phyloP scores from a whole-genome alignment of 805 yeast genomes.

The Cyberlindnera xylosilytica region DNA sequence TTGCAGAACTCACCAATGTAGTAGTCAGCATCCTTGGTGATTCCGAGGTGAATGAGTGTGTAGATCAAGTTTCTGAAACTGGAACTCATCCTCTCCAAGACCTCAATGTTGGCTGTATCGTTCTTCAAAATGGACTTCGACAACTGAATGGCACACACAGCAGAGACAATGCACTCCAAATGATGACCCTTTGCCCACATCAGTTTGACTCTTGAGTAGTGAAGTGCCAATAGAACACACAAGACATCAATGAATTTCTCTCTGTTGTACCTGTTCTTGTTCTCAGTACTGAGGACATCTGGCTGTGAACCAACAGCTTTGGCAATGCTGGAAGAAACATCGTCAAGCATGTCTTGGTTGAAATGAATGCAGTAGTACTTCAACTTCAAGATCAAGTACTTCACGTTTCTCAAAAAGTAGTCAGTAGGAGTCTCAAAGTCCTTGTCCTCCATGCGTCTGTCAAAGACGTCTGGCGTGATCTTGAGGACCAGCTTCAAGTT shows the following conservation, averaged over 20 bases:
- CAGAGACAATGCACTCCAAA: slow-evolving; percentile 31
- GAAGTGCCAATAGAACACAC: slow-evolving; percentile 16
- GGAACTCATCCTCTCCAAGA: slow-evolving; percentile 33
- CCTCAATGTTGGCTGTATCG: slow-evolving; percentile 26
- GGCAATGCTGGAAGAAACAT: slow-evolving; percentile 7
- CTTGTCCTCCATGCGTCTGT: not conserved
- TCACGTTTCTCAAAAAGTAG: slow-evolving; percentile 4
- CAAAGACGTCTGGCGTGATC: slow-evolving; percentile 7
- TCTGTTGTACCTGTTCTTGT: slow-evolving; percentile 12
- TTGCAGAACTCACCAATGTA: slow-evolving; percentile 46
- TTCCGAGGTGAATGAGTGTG: slow-evolving; percentile 45
- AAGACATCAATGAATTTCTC: slow-evolving; percentile 12
- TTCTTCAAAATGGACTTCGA: slow-evolving; percentile 51
- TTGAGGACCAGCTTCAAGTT: slow-evolving; percentile 9
- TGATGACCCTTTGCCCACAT: slow-evolving; percentile 22
- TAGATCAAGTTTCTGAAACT: slow-evolving; percentile 40
- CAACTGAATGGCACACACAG: slow-evolving; percentile 49
- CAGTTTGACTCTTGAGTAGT: slow-evolving; percentile 17
- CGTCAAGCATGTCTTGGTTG: slow-evolving; percentile 12
- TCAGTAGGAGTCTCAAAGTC: slow-evolving; percentile 7
- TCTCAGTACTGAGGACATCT: slow-evolving; percentile 12
- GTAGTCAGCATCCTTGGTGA: slow-evolving; percentile 55
- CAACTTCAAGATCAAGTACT: slow-evolving; percentile 15
- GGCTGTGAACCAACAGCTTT: not conserved
- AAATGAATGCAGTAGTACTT: slow-evolving; percentile 14